phyloP scores from a whole-genome alignment of 192 early-diverging fungal species.

The Piromyces finnis region DNA sequence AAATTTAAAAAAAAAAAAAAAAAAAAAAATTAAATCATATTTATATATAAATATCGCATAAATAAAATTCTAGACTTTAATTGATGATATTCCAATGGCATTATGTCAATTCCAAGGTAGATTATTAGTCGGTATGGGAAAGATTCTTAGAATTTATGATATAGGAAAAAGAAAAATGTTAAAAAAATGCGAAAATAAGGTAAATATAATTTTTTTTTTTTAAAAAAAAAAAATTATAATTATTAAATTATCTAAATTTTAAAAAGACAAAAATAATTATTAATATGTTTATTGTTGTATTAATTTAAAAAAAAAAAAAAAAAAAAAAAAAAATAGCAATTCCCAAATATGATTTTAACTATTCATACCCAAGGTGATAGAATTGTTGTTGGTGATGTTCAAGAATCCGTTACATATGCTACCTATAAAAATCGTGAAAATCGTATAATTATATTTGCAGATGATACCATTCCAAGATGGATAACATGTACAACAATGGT shows the following conservation, averaged over 20 bases:
- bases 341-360: slow-evolving; percentile 51
- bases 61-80: slow-evolving; percentile 24
- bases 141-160: slow-evolving; percentile 77
- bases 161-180: slow-evolving; percentile 78
- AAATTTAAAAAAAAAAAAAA: too few relatives aligned
- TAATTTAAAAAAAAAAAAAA: too few relatives aligned
- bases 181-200: slow-evolving; percentile 71
- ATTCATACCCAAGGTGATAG: slow-evolving; percentile 64
- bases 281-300: neutral
- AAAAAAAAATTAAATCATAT: too few relatives aligned
- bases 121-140: slow-evolving; percentile 75
- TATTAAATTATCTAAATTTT: neutral
- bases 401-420: slow-evolving; percentile 70
- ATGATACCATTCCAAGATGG: slow-evolving; percentile 79
- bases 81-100: slow-evolving; percentile 72
- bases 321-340: slow-evolving; percentile 11
- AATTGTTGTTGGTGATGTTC: slow-evolving; percentile 70
- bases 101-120: slow-evolving; percentile 71
- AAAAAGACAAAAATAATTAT: neutral
- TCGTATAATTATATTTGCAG: slow-evolving; percentile 75
- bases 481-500: slow-evolving; percentile 59
- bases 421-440: slow-evolving; percentile 54
- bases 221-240: neutral
- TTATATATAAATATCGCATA: neutral
- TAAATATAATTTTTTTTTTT: too few relatives aligned